Evolutionary conservation across 352 stramenopile species (phyloP), one percentile per base, ranked within the genome.

Genomic region (Thalassiosira hispida): DNA sequence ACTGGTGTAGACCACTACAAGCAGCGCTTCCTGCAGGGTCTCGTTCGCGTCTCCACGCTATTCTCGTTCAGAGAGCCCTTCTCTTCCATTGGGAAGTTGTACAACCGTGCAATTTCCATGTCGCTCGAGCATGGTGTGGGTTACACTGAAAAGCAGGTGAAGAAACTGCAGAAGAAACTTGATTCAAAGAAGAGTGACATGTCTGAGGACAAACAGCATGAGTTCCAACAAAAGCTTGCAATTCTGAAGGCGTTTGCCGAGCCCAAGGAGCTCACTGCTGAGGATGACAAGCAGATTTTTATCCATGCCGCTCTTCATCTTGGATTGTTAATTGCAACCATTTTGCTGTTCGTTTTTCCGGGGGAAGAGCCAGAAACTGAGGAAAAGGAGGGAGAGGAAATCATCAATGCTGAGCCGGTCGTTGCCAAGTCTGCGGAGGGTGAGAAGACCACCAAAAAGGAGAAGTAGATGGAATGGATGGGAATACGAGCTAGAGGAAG

Each of bases 21-120:
- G 68, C 76, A 84, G 61, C 49, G 46, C 20, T 51, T 55, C 12
- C 33, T 84, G n/a, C 53, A 44, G 27, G 52, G 79, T 14, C 42
- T 79, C 23, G 63, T 84, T 29, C 33, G 57, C 22, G 52, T 70
- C 56, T 68, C 69, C 9, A 84, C 76, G 6, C 55, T 84, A 0
- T 79, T 84, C 46, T 78, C 75, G 1, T 84, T 57, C 55, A 75
- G 71, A 33, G 76, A 84, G 38, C 76, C 76, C 38, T 79, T 79
- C 33, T 60, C 22, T 12, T 72, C 23, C 22, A 76, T 79, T 55
- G 76, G 76, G 42, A 75, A 84, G 51, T 38, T 84, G 18, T 84
- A 84, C 69, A 79, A 84, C 56, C 53, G 63, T 49, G 76, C 76
- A 27, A 76, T 84, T 57, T 40, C 71, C 35, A 84, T 78, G 69